Evolutionary conservation across 176 grass and related monocot species (phyloP), one percentile per base, ranked within the genome.

Genomic region (Cocos nucifera): DNA sequence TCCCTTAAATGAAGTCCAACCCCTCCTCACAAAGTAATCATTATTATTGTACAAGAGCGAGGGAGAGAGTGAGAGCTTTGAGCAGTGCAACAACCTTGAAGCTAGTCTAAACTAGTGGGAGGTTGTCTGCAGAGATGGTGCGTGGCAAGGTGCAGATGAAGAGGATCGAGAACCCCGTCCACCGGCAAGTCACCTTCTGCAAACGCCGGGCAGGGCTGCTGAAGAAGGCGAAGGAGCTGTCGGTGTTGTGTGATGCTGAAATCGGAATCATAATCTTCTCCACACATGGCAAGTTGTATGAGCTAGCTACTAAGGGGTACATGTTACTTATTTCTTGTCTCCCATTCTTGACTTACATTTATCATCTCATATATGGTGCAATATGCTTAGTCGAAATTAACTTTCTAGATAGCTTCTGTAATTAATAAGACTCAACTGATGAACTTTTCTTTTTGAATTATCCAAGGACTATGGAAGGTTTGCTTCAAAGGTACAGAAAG

Each of bases 1-100:
- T 86, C 39, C 72, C 79, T 12, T 73, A 77, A 24, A 82, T 64
- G 69, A 90, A 82, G 71, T 66, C 63, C 62, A 86, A 75, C 73
- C 64, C 77, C 66, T 32, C 64, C n/a, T 24, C 65, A 9, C 9
- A 12, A 44, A 44, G 35, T 44, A 2, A 44, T 0, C 65, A 67
- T 67, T 17, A 67, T 67, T 17, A 2, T 24, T 27, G 16, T 28
- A 12, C 23, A 6, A 15, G 57, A 26, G 18, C 21, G 8, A 15
- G 10, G 9, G 22, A 17, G 57, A 28, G 8, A 15, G 10, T 0
- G 22, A 17, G 57, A 28, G 57, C 23, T 28, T 3, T 0, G 9
- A 26, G 57, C 57, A 59, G 61, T 63, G 61, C 61, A 63, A 22
- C 61, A 63, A 6, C 30, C 61, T 49, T 29, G 32, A 63, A 63